A percentile compares a stretch with the other conserved stretches of the same genome.
phyloP scores from a whole-genome alignment of 352 stramenopile genomes.

The Pythium scleroteichum region DNA sequence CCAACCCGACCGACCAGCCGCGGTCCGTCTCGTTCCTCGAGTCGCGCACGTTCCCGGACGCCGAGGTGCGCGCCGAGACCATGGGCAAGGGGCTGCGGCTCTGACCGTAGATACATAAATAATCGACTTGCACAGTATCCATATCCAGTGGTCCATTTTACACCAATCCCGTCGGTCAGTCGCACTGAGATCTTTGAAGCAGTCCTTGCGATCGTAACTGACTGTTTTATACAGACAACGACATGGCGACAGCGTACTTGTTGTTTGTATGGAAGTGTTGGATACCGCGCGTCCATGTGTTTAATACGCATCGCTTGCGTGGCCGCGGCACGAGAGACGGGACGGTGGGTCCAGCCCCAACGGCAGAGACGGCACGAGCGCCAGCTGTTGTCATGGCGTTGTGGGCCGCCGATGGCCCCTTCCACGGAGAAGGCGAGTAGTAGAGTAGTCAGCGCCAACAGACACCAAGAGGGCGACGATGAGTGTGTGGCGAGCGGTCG shows the following conservation, averaged over 20 bases:
- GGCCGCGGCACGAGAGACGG: constrained; percentile 7
- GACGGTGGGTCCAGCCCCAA: not conserved
- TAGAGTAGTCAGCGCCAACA: constrained; percentile 9
- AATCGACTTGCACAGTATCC: no score
- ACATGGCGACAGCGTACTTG: not conserved
- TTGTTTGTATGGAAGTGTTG: not conserved
- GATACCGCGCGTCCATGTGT: not conserved
- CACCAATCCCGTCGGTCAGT: no score
- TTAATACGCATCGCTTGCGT: constrained; percentile 3
- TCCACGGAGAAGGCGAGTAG: constrained; percentile 15
- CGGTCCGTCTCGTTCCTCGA: constrained; percentile 73
- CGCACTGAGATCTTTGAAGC: constrained; percentile 8
- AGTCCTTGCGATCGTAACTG: not conserved
- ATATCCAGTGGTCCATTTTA: not conserved
- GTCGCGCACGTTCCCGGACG: constrained; percentile 72
- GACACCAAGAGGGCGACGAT: constrained; percentile 1
- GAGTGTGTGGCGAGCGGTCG: constrained; percentile 10
- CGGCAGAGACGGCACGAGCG: constrained; percentile 8
- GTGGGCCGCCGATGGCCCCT: constrained; percentile 9
- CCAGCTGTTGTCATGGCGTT: constrained; percentile 25
- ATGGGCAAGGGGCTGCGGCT: constrained; percentile 24
- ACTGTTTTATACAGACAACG: constrained; percentile 2
- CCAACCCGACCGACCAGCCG: constrained; percentile 50
- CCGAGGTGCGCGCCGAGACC: constrained; percentile 68
- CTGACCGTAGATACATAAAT: constrained; percentile 7